Evolutionary conservation across 1,284 basidiomycete species (phyloP), one percentile per base, ranked within the genome.

Genomic region (Pterulicium gracile): DNA sequence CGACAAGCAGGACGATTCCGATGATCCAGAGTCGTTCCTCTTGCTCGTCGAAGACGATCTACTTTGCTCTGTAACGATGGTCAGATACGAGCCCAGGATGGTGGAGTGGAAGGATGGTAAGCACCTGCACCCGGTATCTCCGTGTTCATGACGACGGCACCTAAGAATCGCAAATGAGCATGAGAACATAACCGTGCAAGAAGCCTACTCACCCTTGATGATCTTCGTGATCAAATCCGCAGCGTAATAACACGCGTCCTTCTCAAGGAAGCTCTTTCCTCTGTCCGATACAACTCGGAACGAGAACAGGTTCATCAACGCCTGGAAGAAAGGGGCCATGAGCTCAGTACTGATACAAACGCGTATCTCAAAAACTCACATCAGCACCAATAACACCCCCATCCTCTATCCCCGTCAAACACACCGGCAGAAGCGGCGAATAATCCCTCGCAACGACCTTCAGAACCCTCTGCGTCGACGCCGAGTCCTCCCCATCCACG

Each of bases 191-290:
- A 32, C n/a, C 7, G 27, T 10, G 27, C 27, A 32, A 32, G 27
- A 32, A 10, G n/a, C 10, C 7, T 32, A 51, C 64, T 48, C 56
- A 79, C 86, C 82, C 52, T 70, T 65, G 14, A 86, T 60, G 52
- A 89, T 73, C 55, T 79, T 86, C 50, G 77, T 84, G 19, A 88
- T 72, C 24, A 78, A 61, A 50, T 89, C 87, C n/a, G 73, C 81
- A 2, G 85, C 52, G 54, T 84, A 70, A 57, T 75, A 88, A 36
- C 66, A 65, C 0, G 87, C 86, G 49, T 79, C 69, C 19, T 70
- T 69, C 48, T 83, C 80, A 21, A 89, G 65, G 2, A 61, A 52
- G 18, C 59, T 59, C 18, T 63, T 61, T 3, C 66, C 57, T 3
- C 64, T 67, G 7, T 64, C 58, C 20, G 58, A 56, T 47, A 71